These are phyloP conservation scores for Gigaspora rosea DNA, from an alignment of 192 early-diverging fungal genomes.

Conservation along the genomic window DNA sequence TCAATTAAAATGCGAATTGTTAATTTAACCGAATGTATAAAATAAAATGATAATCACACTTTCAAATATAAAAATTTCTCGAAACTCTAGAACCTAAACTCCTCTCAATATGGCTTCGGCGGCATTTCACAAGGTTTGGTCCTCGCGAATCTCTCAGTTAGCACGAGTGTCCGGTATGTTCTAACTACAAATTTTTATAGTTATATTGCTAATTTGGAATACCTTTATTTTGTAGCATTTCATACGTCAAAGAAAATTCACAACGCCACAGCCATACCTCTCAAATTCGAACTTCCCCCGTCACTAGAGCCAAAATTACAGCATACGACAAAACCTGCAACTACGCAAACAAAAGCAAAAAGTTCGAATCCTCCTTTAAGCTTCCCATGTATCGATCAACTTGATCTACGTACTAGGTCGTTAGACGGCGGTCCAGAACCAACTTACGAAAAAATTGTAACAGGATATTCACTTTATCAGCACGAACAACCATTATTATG, in stretches of 20 bases:
- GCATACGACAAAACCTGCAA: background rate
- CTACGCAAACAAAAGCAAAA: background rate
- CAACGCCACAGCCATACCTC: background rate
- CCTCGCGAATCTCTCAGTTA: too few relatives aligned
- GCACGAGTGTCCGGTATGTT: too few relatives aligned
- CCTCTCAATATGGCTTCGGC: too few relatives aligned
- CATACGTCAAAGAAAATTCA: background rate
- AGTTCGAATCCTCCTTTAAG: constrained; percentile 63
- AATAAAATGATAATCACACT: too few relatives aligned
- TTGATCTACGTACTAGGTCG: constrained; percentile 61
- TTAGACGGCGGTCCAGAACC: constrained; percentile 78
- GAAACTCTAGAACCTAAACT: too few relatives aligned
- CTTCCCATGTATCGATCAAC: constrained; percentile 76
- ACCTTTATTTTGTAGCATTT: background rate
- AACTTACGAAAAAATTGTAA: constrained; percentile 77
- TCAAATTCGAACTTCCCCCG: background rate
- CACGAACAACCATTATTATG: constrained; percentile 69
- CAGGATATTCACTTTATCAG: constrained; percentile 69
- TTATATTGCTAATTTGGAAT: too few relatives aligned
- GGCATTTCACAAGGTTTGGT: too few relatives aligned
- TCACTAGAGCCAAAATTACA: background rate
- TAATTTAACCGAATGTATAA: too few relatives aligned
- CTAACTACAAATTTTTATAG: too few relatives aligned
- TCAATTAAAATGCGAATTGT: too few relatives aligned
- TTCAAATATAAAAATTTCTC: too few relatives aligned